Evolutionary conservation across 495 filamentous ascomycete species (phyloP), one percentile per base, ranked within the genome.

Genomic region (Letharia columbiana): DNA sequence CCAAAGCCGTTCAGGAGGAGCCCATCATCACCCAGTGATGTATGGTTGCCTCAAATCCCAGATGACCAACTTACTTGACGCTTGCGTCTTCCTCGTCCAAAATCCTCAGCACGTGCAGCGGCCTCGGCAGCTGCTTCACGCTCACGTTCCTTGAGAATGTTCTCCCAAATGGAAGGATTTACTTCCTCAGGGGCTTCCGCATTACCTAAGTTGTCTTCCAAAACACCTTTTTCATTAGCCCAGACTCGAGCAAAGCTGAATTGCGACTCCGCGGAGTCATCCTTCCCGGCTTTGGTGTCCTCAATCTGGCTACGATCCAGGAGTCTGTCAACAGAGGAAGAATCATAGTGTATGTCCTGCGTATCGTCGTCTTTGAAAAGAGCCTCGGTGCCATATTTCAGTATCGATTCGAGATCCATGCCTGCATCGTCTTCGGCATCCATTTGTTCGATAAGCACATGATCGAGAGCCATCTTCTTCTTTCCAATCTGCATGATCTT

Each of bases 401-500:
- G 81, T 62, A 98, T 91, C 0, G 91, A 91, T 68, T 96, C 91
- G 10, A 98, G 71, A 74, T 98, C 91, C 44, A 87, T 77, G 7
- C 80, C 82, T 37, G 83, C 84, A 31, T 91, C 86, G 60, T 92
- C 89, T 49, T 92, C 87, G 1, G 83, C 83, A 60, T 89, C 89
- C 83, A 98, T 90, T 45, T 84, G 87, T 71, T 98, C 91, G 66
- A 98, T 96, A 9, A 99, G 84, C 3, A 93, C 86, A 72, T 97
- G 92, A 66, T 97, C 94, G 0, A 99, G 82, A 0, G 89, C 89
- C 80, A 97, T 87, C 78, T 99, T 99, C 76, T 90, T 95, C 67
- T 92, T 89, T 10, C 94, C 94, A 67, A 96, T 94, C 75, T 97
- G 90, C 77, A 97, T 84, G 62, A 99, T 98, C 71, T 93, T 94